Evolutionary conservation across 2,329 filamentous ascomycete genomes (phyloP).

Genomic region (Peltaster fructicola): DNA sequence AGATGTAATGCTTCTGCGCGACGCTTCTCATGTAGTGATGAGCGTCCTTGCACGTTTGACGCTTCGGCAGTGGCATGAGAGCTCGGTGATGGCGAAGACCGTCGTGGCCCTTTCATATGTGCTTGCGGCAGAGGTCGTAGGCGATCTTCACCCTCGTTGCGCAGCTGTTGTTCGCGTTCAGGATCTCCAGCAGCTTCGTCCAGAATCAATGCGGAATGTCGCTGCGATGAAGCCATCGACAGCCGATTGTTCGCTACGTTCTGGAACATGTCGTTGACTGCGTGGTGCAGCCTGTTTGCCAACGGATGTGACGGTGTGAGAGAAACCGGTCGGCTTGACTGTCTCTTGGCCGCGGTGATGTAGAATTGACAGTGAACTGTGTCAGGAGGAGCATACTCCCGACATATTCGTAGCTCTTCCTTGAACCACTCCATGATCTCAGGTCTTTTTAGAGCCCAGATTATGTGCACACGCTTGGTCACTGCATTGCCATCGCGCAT

Average conservation of each 20-base stretch:
- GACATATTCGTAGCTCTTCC: conserved; percentile 81
- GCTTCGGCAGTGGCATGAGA: conserved; percentile 33
- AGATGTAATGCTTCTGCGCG: conserved; percentile 17
- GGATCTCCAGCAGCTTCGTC: conserved; percentile 64
- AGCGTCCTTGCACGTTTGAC: conserved; percentile 16
- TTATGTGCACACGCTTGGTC: conserved; percentile 72
- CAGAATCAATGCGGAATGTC: conserved; percentile 67
- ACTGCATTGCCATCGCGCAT: conserved; percentile 92
- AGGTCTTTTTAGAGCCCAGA: conserved; percentile 84
- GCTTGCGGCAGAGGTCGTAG: conserved; percentile 61
- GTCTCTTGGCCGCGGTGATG: conserved; percentile 60
- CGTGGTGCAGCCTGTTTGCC: conserved; percentile 82
- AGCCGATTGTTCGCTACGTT: conserved; percentile 60
- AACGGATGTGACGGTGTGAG: too few species aligned
- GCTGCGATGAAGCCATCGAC: conserved; percentile 28
- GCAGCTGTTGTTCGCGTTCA: conserved; percentile 62
- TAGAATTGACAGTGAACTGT: conserved; percentile 89
- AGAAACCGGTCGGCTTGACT: conserved; percentile 41
- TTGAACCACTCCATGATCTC: conserved; percentile 98
- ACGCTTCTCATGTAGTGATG: conserved; percentile 23
- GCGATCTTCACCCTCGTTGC: conserved; percentile 66
- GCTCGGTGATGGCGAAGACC: conserved; percentile 9
- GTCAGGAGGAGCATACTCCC: conserved; percentile 73
- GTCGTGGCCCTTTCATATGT: conserved; percentile 17
- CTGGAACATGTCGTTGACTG: conserved; percentile 72